Conservation (phyloP, 257 asterid genomes). For the Scutellaria barbata region DNA sequence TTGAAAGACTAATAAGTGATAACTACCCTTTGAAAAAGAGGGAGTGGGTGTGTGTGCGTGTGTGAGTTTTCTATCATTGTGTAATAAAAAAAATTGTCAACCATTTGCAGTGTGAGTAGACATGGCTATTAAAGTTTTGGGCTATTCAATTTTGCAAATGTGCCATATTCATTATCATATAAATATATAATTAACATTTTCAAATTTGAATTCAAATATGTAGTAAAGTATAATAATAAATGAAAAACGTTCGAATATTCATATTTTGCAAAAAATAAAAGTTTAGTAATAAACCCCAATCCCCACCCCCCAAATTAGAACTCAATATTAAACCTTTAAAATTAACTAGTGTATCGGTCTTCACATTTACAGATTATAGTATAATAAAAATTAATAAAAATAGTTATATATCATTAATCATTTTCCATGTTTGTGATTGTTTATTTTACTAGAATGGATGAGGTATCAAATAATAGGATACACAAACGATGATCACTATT, state of each 20-base stretch:
- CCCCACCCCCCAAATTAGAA: neutral
- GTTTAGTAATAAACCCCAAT: neutral
- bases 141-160: neutral
- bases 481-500: too few species aligned
- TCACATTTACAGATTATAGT: too few species aligned
- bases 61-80: neutral
- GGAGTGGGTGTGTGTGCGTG: too few species aligned
- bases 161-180: neutral
- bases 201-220: constrained; percentile 39
- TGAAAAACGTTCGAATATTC: neutral
- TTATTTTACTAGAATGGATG: too few species aligned
- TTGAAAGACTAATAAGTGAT: too few species aligned
- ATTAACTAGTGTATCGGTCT: too few species aligned
- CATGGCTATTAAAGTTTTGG: constrained; percentile 21
- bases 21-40: too few species aligned
- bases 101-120: neutral
- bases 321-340: too few species aligned
- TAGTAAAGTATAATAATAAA: neutral
- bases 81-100: too few species aligned
- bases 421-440: too few species aligned
- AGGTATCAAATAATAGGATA: neutral
- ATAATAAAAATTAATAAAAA: too few species aligned
- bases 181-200: neutral
- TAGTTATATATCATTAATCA: too few species aligned
- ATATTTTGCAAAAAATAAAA: neutral